phyloP scores from a whole-genome alignment of 305 asterid species.

The Fraxinus nigra region DNA sequence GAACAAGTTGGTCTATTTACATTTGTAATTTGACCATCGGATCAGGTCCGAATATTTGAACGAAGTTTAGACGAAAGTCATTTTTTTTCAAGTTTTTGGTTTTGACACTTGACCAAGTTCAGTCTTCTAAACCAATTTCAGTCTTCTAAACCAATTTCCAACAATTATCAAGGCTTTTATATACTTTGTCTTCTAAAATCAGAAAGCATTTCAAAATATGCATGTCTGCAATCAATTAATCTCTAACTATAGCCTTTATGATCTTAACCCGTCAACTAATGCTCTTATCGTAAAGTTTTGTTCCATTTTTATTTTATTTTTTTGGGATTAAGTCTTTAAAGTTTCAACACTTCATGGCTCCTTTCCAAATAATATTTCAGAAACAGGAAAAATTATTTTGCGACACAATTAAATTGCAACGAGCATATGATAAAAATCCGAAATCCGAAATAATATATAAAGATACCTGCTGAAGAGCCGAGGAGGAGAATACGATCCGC shows the following conservation, averaged over 20 bases:
- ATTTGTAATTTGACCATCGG: no score
- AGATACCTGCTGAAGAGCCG: conserved; percentile 80
- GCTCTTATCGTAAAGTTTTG: background rate
- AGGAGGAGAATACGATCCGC: conserved; percentile 53
- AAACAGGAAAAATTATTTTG: background rate
- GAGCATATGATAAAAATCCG: background rate
- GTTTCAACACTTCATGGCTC: background rate
- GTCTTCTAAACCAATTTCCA: no score
- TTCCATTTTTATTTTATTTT: no score
- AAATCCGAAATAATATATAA: background rate
- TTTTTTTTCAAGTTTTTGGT: no score
- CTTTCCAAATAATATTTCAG: background rate
- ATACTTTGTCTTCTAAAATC: background rate
- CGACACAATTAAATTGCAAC: background rate
- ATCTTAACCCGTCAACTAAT: background rate
- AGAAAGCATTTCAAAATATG: background rate
- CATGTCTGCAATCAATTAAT: background rate
- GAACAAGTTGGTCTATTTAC: no score
- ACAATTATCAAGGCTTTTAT: background rate
- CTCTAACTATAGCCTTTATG: background rate
- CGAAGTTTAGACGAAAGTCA: no score
- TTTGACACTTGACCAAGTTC: no score
- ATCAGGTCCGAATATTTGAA: no score
- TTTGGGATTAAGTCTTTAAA: background rate
- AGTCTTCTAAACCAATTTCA: no score